These are phyloP conservation scores for Platanthera zijinensis DNA, from an alignment of 106 monocot genomes.

Conservation along the genomic window DNA sequence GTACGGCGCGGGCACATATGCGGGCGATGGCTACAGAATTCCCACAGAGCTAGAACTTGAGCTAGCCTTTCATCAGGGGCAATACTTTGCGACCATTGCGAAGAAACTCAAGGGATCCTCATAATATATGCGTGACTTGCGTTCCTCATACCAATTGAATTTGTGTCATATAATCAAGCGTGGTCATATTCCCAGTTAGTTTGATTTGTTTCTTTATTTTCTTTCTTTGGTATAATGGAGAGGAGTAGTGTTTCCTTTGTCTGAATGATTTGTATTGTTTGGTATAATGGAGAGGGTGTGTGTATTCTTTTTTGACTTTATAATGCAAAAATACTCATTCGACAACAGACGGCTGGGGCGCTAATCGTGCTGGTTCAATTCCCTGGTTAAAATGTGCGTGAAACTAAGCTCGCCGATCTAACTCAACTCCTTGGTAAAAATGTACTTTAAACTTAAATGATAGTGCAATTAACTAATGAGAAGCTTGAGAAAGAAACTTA, in stretches of 20 bases:
- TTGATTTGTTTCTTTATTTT: not conserved
- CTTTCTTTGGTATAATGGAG: not conserved
- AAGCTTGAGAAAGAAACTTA: too few species aligned
- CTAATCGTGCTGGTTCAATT: too few species aligned
- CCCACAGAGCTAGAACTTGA: slow-evolving; percentile 50
- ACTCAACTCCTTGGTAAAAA: too few species aligned
- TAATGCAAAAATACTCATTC: not conserved
- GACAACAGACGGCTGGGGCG: too few species aligned
- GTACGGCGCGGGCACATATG: slow-evolving; percentile 66
- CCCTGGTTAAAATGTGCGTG: too few species aligned
- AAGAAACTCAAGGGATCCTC: slow-evolving; percentile 58
- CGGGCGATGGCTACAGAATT: slow-evolving; percentile 54
- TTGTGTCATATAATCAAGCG: not conserved
- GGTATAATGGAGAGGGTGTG: too few species aligned
- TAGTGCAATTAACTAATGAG: too few species aligned
- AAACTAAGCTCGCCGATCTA: too few species aligned
- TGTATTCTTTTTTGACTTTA: not conserved
- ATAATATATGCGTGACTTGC: not conserved
- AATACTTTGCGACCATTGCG: slow-evolving; percentile 55
- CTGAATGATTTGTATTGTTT: not conserved
- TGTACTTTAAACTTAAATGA: too few species aligned
- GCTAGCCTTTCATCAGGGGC: slow-evolving; percentile 67
- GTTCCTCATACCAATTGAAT: not conserved
- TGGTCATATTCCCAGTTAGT: not conserved
- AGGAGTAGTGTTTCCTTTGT: not conserved